Evolutionary conservation across 1,284 basidiomycete genomes (phyloP).

Genomic region (Boletellus deceptivus): DNA sequence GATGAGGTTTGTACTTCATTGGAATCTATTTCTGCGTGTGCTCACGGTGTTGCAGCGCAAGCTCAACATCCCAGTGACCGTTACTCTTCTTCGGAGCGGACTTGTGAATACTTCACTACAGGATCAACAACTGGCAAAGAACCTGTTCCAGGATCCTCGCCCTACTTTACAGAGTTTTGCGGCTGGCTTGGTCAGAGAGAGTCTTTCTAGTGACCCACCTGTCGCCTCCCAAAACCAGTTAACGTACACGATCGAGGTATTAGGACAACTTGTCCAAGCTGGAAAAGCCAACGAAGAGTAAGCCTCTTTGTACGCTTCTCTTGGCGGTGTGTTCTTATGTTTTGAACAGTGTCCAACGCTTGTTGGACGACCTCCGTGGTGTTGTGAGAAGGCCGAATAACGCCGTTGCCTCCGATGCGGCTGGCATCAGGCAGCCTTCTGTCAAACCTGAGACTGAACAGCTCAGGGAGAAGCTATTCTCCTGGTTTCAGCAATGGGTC

Average conservation of each 20-base stretch:
- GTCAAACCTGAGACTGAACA: conserved; percentile 70
- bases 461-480: conserved; percentile 65
- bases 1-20: conserved; percentile 69
- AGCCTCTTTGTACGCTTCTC: conserved; percentile 31
- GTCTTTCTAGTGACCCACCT: conserved; percentile 76
- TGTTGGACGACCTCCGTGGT: conserved; percentile 74
- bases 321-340: conserved; percentile 9
- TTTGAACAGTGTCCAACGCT: conserved; percentile 46
- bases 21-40: conserved; percentile 5
- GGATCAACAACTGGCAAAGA: conserved; percentile 91
- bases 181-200: conserved; percentile 84
- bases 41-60: conserved; percentile 64
- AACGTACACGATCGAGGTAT: conserved; percentile 77
- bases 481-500: conserved; percentile 93
- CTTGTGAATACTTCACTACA: conserved; percentile 79
- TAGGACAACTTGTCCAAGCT: conserved; percentile 69
- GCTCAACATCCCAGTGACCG: conserved; percentile 93
- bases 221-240: conserved; percentile 81
- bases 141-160: conserved; percentile 77
- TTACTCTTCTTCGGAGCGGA: conserved; percentile 82
- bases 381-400: conserved; percentile 44
- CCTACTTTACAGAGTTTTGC: conserved; percentile 82
- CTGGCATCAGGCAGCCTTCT: conserved; percentile 44
- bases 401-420: conserved; percentile 36
- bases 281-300: conserved; percentile 82